A percentile compares a stretch with the other conserved stretches of the same genome.
These are phyloP conservation scores for Venturia effusa DNA, from an alignment of 2,329 filamentous ascomycete species.

Conservation along the genomic window DNA sequence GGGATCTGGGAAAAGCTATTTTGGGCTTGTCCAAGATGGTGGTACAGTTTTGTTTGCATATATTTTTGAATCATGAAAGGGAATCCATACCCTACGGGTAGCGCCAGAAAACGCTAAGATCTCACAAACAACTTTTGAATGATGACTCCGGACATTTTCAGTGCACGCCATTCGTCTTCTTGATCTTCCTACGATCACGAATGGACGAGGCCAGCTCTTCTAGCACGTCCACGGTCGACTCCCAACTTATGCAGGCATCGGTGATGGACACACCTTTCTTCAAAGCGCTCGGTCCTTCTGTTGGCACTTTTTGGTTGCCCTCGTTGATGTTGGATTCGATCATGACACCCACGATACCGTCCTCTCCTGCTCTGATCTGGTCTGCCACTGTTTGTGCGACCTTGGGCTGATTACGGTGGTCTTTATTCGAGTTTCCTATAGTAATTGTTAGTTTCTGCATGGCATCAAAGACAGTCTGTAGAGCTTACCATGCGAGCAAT, in stretches of 20 bases:
- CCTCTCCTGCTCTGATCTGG: conserved; percentile 79
- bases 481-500: conserved; percentile 82
- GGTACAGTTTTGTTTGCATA: not conserved
- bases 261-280: conserved; percentile 92
- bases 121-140: not conserved
- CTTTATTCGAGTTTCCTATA: conserved; percentile 86
- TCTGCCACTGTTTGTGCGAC: conserved; percentile 74
- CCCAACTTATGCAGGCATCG: conserved; percentile 93
- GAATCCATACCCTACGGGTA: not conserved
- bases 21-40: not conserved
- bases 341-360: conserved; percentile 90
- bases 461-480: not conserved
- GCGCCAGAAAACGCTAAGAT: not conserved
- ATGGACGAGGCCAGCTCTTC: conserved; percentile 81
- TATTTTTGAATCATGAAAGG: not conserved
- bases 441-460: not conserved
- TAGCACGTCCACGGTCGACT: conserved; percentile 67
- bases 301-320: conserved; percentile 64
- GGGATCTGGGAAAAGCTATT: not conserved
- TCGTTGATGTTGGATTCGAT: conserved; percentile 97
- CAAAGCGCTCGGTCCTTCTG: conserved; percentile 65
- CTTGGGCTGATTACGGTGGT: conserved; percentile 94
- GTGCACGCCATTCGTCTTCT: conserved; percentile 5
- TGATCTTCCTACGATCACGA: conserved; percentile 54
- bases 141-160: not conserved